Base-by-base conservation (phyloP, 805 yeast species). In the Scheffersomyces ergatensis region DNA sequence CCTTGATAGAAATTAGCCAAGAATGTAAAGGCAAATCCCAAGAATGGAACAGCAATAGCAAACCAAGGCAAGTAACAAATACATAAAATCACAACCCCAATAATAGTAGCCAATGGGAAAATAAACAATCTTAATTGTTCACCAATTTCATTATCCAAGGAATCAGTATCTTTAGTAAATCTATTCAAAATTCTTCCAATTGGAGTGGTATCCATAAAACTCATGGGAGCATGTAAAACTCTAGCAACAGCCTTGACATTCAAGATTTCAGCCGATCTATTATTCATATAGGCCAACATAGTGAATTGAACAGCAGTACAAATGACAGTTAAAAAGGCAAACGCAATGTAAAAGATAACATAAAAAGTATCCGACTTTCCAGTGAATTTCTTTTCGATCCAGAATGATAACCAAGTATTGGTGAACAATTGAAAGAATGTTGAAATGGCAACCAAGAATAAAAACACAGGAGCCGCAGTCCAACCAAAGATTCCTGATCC, bases 61-160 rank as follows among this genome's bases (percentile, higher is more conserved):
- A 76, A 77, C 70, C 71, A 78, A 5, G 82, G 82, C 45, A 77
- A 61, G 51, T 70, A 77, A 46, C 70, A 65, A 41, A 70, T 65
- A 60, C 78, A 74, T 49, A 77, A 67, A 31, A 69, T 62, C 37
- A 66, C 47, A 43, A 69, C 58, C 46, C 71, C 72, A 44, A 65
- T 57, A 37, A 69, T 67, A 21, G 58, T 52, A 14, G 72, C 72
- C 35, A 65, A 49, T 15, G 74, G 72, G 54, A 65, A 67, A 14
- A 69, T 43, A 42, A 70, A 67, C 42, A 67, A 55, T 39, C 72
- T 54, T 50, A 66, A 50, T 46, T 69, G 73, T 45, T 69, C 74
- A 17, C 74, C 72, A 43, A 69, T 56, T 46, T 66, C 74, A 46
- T 68, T 69, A 48, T 69, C 75, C 45, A 70, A 62, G n/a, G 72